phyloP scores from a whole-genome alignment of 164 flowering plant species.

The Magnolia kwangsiensis region DNA sequence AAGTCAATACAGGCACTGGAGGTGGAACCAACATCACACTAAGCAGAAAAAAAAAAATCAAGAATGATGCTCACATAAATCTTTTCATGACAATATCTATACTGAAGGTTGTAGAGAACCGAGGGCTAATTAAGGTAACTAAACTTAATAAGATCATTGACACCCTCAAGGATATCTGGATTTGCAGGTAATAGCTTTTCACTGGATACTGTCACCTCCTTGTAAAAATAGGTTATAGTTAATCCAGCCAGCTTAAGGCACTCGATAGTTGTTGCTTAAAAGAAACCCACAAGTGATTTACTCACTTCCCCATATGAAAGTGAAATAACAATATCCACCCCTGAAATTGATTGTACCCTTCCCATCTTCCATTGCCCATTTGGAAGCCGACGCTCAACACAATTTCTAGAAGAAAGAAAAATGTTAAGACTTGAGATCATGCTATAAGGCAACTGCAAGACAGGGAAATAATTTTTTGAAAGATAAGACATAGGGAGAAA shows the following conservation, averaged over 20 bases:
- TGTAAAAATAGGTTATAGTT: slow-evolving; percentile 3
- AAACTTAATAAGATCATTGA: slow-evolving; percentile 81
- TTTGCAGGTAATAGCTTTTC: slow-evolving; percentile 80
- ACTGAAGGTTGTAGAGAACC: slow-evolving; percentile 75
- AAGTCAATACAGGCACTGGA: neutral
- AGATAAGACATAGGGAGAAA: no score
- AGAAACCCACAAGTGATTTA: slow-evolving; percentile 10
- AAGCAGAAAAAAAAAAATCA: neutral
- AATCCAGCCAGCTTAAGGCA: neutral
- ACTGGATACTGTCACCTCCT: slow-evolving; percentile 51
- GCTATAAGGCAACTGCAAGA: no score
- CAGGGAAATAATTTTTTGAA: no score
- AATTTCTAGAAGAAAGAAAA: slow-evolving; percentile 51
- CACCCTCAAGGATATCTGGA: slow-evolving; percentile 77
- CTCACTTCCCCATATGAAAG: slow-evolving; percentile 73
- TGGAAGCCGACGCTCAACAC: slow-evolving; percentile 70
- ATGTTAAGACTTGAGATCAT: no score
- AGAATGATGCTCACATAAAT: slow-evolving; percentile 56
- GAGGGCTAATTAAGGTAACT: slow-evolving; percentile 97
- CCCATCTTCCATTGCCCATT: slow-evolving; percentile 70
- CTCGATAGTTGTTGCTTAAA: neutral
- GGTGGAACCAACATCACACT: neutral
- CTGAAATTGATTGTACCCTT: slow-evolving; percentile 63
- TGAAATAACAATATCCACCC: slow-evolving; percentile 49
- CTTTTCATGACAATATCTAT: slow-evolving; percentile 56